A percentile compares a stretch with the other conserved stretches of the same genome.
Conservation (phyloP, 345 rosid species). For the Excoecaria cochinchinensis region DNA sequence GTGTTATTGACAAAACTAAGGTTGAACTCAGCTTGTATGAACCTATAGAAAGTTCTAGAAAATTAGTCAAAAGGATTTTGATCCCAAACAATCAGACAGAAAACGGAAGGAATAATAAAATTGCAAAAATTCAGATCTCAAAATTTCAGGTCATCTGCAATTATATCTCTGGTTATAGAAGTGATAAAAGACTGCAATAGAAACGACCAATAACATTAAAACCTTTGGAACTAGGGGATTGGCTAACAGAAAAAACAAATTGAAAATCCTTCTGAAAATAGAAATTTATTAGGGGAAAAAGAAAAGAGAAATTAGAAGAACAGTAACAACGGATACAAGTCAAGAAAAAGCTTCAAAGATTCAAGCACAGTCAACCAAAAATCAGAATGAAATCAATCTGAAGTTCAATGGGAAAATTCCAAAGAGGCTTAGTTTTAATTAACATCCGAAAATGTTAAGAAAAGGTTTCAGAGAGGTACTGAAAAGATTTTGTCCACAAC, state of each 20-base stretch:
- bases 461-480: not conserved
- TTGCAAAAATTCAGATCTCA: not conserved
- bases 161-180: not conserved
- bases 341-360: not conserved
- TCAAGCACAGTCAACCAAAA: not conserved
- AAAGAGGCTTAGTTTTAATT: not conserved
- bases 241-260: not conserved
- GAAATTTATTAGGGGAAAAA: not conserved
- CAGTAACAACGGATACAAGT: not conserved
- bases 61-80: not conserved
- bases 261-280: not conserved
- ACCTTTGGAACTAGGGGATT: not conserved
- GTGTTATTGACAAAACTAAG: constrained; percentile 12
- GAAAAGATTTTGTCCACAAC: not conserved
- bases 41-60: constrained; percentile 2
- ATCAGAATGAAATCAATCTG: not conserved
- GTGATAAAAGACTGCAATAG: not conserved
- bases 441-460: not conserved
- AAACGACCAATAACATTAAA: not conserved
- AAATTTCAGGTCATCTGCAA: not conserved
- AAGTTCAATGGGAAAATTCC: not conserved
- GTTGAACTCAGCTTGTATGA: not conserved
- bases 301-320: not conserved
- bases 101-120: not conserved
- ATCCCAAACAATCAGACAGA: too few relatives aligned